Percentiles rank a stretch among this genome's conserved stretches.
These are phyloP conservation scores for Phytophthora podocarpi DNA, from an alignment of 352 stramenopile genomes.

Conservation along the genomic window DNA sequence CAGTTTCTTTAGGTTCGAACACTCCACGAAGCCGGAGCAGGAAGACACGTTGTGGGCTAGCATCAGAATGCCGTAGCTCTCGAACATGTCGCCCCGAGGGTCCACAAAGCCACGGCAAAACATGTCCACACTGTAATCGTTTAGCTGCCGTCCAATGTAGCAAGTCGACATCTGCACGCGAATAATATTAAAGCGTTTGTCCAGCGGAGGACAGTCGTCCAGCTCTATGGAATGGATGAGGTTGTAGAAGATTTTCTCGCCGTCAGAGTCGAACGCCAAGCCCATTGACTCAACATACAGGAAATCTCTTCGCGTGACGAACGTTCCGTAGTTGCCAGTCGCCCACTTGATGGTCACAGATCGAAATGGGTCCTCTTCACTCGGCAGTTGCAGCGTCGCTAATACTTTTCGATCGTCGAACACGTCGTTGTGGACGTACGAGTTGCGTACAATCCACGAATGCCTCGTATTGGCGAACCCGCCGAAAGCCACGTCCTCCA, in stretches of 20 bases:
- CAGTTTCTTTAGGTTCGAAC: slow-evolving; percentile 66
- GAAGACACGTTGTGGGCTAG: slow-evolving; percentile 41
- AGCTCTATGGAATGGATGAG: slow-evolving; percentile 47
- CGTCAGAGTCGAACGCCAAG: slow-evolving; percentile 44
- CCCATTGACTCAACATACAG: slow-evolving; percentile 47
- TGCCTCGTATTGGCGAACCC: slow-evolving; percentile 34
- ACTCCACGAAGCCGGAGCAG: slow-evolving; percentile 41
- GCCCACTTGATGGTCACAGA: slow-evolving; percentile 52
- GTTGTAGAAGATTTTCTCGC: slow-evolving; percentile 47
- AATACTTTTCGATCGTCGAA: slow-evolving; percentile 44
- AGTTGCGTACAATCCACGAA: slow-evolving; percentile 36
- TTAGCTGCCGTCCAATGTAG: slow-evolving; percentile 49
- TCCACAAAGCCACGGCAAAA: slow-evolving; percentile 59
- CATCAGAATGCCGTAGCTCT: slow-evolving; percentile 43
- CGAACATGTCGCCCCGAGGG: slow-evolving; percentile 43
- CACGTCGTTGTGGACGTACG: slow-evolving; percentile 42
- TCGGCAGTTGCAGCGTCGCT: slow-evolving; percentile 37
- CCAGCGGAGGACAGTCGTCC: slow-evolving; percentile 27
- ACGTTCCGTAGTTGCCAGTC: slow-evolving; percentile 31
- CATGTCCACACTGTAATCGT: slow-evolving; percentile 44
- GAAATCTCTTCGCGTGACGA: slow-evolving; percentile 40
- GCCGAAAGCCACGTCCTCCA: slow-evolving; percentile 44
- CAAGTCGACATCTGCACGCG: slow-evolving; percentile 49
- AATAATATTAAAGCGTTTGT: slow-evolving; percentile 38
- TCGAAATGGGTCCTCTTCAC: slow-evolving; percentile 48